phyloP scores from a whole-genome alignment of 768 basidiomycete species.

The Tylopilus felleus region DNA sequence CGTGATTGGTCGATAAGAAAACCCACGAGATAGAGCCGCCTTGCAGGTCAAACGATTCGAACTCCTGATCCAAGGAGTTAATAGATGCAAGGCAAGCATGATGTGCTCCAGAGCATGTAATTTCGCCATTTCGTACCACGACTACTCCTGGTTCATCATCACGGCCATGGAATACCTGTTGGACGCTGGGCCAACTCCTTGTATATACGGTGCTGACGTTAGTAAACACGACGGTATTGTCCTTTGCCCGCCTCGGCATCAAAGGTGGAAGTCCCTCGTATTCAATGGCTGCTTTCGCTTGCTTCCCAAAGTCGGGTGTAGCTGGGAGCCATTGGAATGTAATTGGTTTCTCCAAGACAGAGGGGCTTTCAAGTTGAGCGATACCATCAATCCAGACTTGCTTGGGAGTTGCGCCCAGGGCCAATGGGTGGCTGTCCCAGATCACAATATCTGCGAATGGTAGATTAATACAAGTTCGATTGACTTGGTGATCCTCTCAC shows the following conservation, averaged over 20 bases:
- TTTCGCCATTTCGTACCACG: conserved; percentile 48
- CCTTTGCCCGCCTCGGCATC: conserved; percentile 35
- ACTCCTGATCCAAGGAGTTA: conserved; percentile 16
- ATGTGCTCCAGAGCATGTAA: conserved; percentile 48
- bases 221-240: conserved; percentile 53
- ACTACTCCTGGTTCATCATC: conserved; percentile 37
- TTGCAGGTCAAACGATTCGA: conserved; percentile 52
- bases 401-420: conserved; percentile 71
- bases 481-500: conserved; percentile 25
- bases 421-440: conserved; percentile 76
- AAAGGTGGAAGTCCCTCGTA: conserved; percentile 75
- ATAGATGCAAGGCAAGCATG: conserved; percentile 23
- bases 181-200: conserved; percentile 27
- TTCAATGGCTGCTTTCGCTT: conserved; percentile 52
- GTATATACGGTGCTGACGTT: conserved; percentile 57
- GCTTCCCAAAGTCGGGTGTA: conserved; percentile 62
- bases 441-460: conserved; percentile 56
- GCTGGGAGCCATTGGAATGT: conserved; percentile 49
- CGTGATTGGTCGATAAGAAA: conserved; percentile 7
- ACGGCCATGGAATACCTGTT: conserved; percentile 18
- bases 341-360: conserved; percentile 50
- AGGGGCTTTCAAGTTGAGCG: conserved; percentile 52
- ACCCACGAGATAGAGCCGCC: conserved; percentile 59
- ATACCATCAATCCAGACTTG: conserved; percentile 89
- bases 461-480: neutral